These are phyloP conservation scores for Paramecium tetraurelia DNA, from an alignment of 73 alveolate genomes.

Conservation along the genomic window DNA sequence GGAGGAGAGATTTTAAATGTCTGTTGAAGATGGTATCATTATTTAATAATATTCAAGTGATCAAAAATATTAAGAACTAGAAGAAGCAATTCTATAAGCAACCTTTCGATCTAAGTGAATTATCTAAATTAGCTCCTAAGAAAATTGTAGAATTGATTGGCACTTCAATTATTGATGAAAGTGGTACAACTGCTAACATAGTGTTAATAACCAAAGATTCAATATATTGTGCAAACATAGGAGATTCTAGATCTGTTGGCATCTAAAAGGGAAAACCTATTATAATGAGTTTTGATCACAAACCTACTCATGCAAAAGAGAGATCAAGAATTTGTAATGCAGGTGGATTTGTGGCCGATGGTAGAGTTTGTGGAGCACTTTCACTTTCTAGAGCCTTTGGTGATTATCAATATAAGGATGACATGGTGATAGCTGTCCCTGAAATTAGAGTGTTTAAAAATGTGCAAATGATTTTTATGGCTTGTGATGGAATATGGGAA, in stretches of 20 bases:
- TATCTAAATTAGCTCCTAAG: not conserved
- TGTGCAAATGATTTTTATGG: conserved; percentile 62
- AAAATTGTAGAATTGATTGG: not conserved
- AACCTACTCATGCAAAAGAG: conserved; percentile 88
- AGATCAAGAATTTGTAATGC: conserved; percentile 83
- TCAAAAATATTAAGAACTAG: not conserved
- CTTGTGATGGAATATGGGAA: conserved; percentile 78
- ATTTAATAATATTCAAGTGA: not conserved
- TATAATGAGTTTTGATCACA: conserved; percentile 87
- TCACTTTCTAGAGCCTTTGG: conserved; percentile 91
- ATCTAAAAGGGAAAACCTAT: conserved; percentile 67
- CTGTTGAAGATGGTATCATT: not conserved
- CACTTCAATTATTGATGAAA: not conserved
- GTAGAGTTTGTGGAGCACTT: conserved; percentile 90
- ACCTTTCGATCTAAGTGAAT: not conserved
- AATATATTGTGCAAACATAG: conserved; percentile 91
- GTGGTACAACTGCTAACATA: conserved; percentile 84
- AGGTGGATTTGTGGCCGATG: conserved; percentile 88
- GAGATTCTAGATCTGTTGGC: conserved; percentile 90
- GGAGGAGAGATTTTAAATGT: not conserved
- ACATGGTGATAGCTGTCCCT: conserved; percentile 86
- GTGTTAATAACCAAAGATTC: conserved; percentile 65
- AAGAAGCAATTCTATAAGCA: not conserved
- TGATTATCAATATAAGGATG: conserved; percentile 85
- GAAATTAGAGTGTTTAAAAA: conserved; percentile 74